Percentiles rank a stretch among this genome's conserved stretches.
These are phyloP conservation scores for Umbelopsis sp. DNA, from an alignment of 192 early-diverging fungal species.

Conservation along the genomic window DNA sequence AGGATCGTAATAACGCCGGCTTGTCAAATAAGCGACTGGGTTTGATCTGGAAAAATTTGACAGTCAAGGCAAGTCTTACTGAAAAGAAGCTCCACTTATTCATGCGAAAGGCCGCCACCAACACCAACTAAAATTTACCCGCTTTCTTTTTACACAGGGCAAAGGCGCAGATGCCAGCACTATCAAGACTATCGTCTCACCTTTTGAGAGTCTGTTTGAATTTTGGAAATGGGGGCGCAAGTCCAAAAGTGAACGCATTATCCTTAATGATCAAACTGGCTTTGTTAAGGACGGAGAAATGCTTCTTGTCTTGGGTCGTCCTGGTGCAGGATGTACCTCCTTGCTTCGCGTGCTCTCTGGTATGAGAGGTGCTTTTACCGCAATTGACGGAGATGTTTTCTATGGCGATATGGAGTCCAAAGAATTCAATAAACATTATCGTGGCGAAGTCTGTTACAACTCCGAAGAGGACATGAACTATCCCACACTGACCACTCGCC, in stretches of 20 bases:
- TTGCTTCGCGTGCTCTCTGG: slow-evolving; percentile 67
- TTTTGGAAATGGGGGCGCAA: slow-evolving; percentile 31
- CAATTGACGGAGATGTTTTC: slow-evolving; percentile 57
- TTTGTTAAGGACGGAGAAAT: slow-evolving; percentile 75
- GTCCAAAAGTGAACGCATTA: slow-evolving; percentile 31
- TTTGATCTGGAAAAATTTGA: slow-evolving; percentile 37
- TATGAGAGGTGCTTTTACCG: slow-evolving; percentile 53
- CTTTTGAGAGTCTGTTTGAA: slow-evolving; percentile 14
- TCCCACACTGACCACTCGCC: slow-evolving; percentile 76
- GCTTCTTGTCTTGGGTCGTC: slow-evolving; percentile 69
- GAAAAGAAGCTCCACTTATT: background rate
- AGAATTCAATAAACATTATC: slow-evolving; percentile 62
- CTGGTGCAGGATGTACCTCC: slow-evolving; percentile 70
- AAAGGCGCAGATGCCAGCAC: slow-evolving; percentile 37
- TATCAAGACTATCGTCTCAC: slow-evolving; percentile 29
- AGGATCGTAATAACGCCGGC: slow-evolving; percentile 16
- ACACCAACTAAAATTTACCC: slow-evolving; percentile 2
- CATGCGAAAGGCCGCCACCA: background rate
- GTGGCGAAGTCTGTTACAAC: slow-evolving; percentile 78
- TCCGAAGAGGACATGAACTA: slow-evolving; percentile 83
- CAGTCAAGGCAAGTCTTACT: slow-evolving; percentile 27
- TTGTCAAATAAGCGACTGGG: slow-evolving; percentile 29
- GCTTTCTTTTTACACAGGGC: slow-evolving; percentile 26
- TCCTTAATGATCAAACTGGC: slow-evolving; percentile 65
- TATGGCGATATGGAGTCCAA: slow-evolving; percentile 69